Conservation (phyloP, 2,329 filamentous ascomycete genomes). For the Pestalotiopsis sp. region DNA sequence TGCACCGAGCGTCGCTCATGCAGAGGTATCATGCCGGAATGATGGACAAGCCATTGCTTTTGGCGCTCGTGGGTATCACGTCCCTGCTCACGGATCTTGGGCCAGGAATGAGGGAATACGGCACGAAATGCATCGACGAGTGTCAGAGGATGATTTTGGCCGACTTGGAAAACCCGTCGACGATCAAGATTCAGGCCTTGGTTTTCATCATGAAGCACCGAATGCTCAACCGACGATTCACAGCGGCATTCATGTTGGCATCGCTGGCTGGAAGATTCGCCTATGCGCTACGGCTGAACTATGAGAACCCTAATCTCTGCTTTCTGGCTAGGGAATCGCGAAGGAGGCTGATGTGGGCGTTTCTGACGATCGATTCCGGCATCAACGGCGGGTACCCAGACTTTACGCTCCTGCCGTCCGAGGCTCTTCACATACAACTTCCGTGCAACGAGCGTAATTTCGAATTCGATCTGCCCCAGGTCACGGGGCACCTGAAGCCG, state of each 20-base stretch:
- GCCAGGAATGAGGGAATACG: slow-evolving; percentile 53
- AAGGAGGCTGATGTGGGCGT: slow-evolving; percentile 47
- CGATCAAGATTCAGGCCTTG: slow-evolving; percentile 54
- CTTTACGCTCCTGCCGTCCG: slow-evolving; percentile 47
- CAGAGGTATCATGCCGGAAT: slow-evolving; percentile 60
- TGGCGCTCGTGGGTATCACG: slow-evolving; percentile 59
- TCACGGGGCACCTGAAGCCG: slow-evolving; percentile 49
- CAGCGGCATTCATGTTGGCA: slow-evolving; percentile 50
- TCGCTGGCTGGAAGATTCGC: slow-evolving; percentile 49
- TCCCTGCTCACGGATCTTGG: slow-evolving; percentile 59
- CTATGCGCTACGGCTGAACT: slow-evolving; percentile 51
- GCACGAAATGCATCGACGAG: slow-evolving; percentile 56
- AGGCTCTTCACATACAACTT: slow-evolving; percentile 45
- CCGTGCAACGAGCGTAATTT: slow-evolving; percentile 54
- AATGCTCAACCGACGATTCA: slow-evolving; percentile 47
- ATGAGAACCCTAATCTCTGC: slow-evolving; percentile 48
- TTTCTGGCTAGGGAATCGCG: slow-evolving; percentile 47
- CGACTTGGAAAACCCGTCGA: slow-evolving; percentile 58
- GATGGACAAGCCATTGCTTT: slow-evolving; percentile 55
- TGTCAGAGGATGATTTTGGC: slow-evolving; percentile 55
- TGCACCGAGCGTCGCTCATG: slow-evolving; percentile 63
- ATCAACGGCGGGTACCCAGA: slow-evolving; percentile 45
- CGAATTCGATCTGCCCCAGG: slow-evolving; percentile 60
- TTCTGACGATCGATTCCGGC: slow-evolving; percentile 47
- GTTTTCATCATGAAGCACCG: slow-evolving; percentile 51